Base-by-base conservation (phyloP, 2,329 filamentous ascomycete genomes). In the Venturiaceae sp. region DNA sequence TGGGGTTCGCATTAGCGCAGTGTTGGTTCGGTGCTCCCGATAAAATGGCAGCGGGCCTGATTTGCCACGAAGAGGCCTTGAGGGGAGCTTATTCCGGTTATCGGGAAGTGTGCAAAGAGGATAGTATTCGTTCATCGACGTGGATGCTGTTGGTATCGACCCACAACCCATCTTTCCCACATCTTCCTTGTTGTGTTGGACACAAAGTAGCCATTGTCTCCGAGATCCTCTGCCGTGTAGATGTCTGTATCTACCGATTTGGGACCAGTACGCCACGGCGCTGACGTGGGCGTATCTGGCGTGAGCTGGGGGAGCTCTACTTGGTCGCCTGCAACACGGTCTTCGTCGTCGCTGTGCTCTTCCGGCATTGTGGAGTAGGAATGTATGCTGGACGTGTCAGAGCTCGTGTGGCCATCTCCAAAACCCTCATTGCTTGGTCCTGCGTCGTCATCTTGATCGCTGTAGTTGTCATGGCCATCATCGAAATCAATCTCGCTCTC, bases 91-190 rank as follows among this genome's bases (percentile, higher is more conserved):
- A 1, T 47, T 19, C 19, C 13, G 13, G 9, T 16, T n/a, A 23
- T 13, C 4, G 13, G 6, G 23, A 23, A n/a, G 23, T 16, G 26
- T 30, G 23, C 7, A 30, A 50, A 30, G 44, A 30, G 30, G 13
- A 30, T 26, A n/a, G 8, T 3, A 26, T 2, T 16, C 44, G 23
- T n/a, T 50, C 44, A 50, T 30, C 44, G 44, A 16, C 44, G n/a
- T n/a, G n/a, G n/a, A n/a, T 56, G 57, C 50, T 21, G 16, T 16
- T 47, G 57, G 28, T 47, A 41, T 39, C 50, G 39, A 37, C 37
- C 37, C 30, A 80, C 65, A 13, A 79, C 77, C 80, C 80, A 83
- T 63, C 75, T 75, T 66, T 83, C 79, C 80, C 79, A 82, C 57
- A 75, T 70, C 63, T 80, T 81, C 55, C 80, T 73, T 63, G 81